Evolutionary conservation across 352 stramenopile genomes (phyloP).

Genomic region (Pythium vanterpoolii): DNA sequence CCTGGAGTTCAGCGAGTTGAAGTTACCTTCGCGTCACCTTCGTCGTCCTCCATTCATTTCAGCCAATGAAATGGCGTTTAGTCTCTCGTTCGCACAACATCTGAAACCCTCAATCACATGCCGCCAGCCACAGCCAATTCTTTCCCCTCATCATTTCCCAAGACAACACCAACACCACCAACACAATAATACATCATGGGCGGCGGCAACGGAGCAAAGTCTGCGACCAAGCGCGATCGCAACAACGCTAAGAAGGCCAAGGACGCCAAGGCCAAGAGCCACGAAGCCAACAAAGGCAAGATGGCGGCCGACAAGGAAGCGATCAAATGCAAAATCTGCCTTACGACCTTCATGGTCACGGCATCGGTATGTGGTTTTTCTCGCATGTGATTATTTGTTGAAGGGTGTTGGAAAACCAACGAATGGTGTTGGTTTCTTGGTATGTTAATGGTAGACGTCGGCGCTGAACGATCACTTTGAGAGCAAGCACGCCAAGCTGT

Average conservation of each 20-base stretch:
- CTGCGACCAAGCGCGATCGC: constrained; percentile 70
- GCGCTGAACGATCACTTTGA: constrained; percentile 80
- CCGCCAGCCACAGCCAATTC: constrained; percentile 23
- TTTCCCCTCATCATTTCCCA: neutral
- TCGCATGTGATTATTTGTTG: too few relatives aligned
- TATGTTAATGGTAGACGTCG: constrained; percentile 31
- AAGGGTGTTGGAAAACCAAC: constrained; percentile 1
- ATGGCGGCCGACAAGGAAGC: constrained; percentile 74
- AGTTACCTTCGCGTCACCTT: constrained; percentile 23
- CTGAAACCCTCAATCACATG: neutral
- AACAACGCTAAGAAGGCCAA: constrained; percentile 87
- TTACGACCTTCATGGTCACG: constrained; percentile 86
- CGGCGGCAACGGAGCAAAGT: constrained; percentile 84
- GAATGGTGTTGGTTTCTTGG: neutral
- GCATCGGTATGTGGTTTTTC: constrained; percentile 51
- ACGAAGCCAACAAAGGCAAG: constrained; percentile 78
- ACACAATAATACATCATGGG: constrained; percentile 46
- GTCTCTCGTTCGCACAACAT: constrained; percentile 12
- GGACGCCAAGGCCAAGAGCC: constrained; percentile 76
- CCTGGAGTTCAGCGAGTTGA: neutral
- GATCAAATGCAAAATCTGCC: constrained; percentile 88
- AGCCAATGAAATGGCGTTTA: constrained; percentile 1
- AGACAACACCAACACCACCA: neutral
- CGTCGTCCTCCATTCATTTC: neutral
- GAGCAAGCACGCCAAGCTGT: constrained; percentile 75